A percentile compares a stretch with the other conserved stretches of the same genome.
These are phyloP conservation scores for Lepiota brunneoincarnata DNA, from an alignment of 768 basidiomycete species.

Conservation along the genomic window DNA sequence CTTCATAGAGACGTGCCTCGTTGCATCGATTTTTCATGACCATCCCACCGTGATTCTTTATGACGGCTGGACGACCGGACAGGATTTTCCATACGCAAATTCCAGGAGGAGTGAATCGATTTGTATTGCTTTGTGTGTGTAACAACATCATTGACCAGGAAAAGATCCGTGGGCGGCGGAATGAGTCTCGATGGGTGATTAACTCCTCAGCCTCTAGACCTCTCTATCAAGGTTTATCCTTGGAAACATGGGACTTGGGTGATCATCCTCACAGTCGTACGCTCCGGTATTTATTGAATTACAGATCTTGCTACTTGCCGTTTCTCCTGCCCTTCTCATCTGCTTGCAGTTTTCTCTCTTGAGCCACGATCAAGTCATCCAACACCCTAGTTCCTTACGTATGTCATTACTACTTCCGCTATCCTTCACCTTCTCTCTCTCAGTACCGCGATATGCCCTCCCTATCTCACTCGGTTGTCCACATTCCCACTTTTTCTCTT, in stretches of 20 bases:
- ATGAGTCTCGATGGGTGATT: constrained; percentile 7
- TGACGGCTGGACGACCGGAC: constrained; percentile 14
- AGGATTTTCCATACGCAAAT: constrained; percentile 12
- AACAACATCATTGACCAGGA: constrained; percentile 13
- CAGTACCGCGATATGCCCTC: neutral
- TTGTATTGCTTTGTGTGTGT: constrained; percentile 13
- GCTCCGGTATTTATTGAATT: neutral
- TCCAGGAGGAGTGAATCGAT: constrained; percentile 10
- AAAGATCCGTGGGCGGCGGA: constrained; percentile 9
- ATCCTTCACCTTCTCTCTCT: neutral
- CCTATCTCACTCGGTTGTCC: neutral
- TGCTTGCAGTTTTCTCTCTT: neutral
- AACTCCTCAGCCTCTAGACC: neutral
- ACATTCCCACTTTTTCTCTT: neutral
- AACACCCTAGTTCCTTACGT: neutral
- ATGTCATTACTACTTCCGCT: neutral
- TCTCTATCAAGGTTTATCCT: constrained; percentile 6
- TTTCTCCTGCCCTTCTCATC: neutral
- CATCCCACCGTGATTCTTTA: constrained; percentile 8
- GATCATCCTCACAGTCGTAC: neutral
- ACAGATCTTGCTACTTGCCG: neutral
- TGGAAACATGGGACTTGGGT: constrained; percentile 1
- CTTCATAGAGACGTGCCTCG: constrained; percentile 9
- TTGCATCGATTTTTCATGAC: constrained; percentile 11
- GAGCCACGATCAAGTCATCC: neutral